Percentiles rank a stretch among this genome's conserved stretches.
Conservation (phyloP, 176 grass and related monocot genomes). For the Hordeum marinum region DNA sequence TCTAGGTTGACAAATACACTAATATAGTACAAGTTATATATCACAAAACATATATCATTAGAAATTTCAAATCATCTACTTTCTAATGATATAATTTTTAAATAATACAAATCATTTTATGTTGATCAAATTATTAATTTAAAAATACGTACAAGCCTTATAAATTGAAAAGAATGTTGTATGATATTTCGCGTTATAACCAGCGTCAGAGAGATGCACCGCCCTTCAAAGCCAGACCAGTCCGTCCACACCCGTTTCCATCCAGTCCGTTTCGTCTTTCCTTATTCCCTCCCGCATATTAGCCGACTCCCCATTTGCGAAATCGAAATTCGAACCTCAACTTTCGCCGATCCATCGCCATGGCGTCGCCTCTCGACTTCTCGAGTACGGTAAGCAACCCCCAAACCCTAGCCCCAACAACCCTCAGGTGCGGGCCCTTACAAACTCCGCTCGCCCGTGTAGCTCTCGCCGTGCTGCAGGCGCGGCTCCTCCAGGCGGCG, state of each 20-base stretch:
- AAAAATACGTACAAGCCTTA: no score
- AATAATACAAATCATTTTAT: no score
- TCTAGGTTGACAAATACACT: no score
- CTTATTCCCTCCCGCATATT: neutral
- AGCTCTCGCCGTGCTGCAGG: neutral
- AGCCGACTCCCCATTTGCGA: neutral
- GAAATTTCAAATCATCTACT: no score
- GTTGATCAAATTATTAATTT: no score
- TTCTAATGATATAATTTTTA: no score
- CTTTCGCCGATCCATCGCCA: neutral
- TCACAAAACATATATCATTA: no score
- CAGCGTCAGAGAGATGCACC: no score
- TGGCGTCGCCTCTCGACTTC: neutral
- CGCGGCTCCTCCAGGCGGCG: slow-evolving; percentile 7
- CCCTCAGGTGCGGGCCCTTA: neutral
- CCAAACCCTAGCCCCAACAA: neutral
- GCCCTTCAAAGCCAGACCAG: neutral
- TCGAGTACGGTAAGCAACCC: neutral
- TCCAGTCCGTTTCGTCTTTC: neutral
- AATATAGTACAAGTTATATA: no score
- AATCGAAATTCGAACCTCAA: neutral
- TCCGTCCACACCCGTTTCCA: neutral
- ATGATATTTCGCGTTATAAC: no score
- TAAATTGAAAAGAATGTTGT: no score
- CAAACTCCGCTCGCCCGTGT: neutral